These are phyloP conservation scores for Inga leiocalycina DNA, from an alignment of 306 rosid species.

Conservation along the genomic window DNA sequence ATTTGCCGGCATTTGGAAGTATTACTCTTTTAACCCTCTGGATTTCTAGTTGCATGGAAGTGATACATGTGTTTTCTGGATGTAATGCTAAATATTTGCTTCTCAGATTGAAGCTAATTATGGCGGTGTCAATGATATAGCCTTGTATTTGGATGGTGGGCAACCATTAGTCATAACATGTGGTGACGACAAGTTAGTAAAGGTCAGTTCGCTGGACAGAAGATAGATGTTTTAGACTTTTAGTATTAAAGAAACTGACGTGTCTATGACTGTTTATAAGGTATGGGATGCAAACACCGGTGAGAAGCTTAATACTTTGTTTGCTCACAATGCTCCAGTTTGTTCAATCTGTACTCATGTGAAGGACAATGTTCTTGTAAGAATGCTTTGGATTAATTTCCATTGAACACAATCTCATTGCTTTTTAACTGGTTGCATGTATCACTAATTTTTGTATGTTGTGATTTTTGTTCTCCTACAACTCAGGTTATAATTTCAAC, in stretches of 20 bases:
- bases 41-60: neutral
- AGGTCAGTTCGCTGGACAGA: constrained; percentile 20
- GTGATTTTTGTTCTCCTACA: constrained; percentile 10
- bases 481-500: constrained; percentile 41
- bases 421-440: neutral
- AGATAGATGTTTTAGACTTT: neutral
- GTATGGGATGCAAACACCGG: constrained; percentile 47
- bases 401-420: neutral
- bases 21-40: neutral
- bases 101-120: constrained; percentile 39
- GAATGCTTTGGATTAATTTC: constrained; percentile 9
- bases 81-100: constrained; percentile 18
- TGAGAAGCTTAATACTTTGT: constrained; percentile 17
- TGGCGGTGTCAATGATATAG: constrained; percentile 41
- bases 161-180: constrained; percentile 34
- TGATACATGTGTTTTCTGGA: neutral
- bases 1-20: constrained; percentile 25
- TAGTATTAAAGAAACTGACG: constrained; percentile 18
- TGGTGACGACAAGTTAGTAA: constrained; percentile 36
- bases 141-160: neutral
- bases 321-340: constrained; percentile 48
- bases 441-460: neutral
- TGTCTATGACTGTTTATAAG: constrained; percentile 32
- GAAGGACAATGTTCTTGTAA: constrained; percentile 36
- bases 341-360: constrained; percentile 44